phyloP scores from a whole-genome alignment of 208 protist species.

The Novymonas esmeraldas region DNA sequence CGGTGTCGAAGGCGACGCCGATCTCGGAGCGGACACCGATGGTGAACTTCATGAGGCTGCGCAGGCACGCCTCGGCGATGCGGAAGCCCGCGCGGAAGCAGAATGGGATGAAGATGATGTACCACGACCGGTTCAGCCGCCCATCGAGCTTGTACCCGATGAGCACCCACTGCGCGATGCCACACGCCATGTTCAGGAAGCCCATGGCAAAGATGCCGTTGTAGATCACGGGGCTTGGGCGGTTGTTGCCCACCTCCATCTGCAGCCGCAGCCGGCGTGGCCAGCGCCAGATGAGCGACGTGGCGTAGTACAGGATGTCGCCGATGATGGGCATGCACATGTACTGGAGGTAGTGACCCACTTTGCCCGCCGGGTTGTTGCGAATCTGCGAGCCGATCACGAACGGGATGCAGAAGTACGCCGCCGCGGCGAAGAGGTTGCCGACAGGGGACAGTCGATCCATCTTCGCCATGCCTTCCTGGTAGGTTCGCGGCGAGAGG shows the following conservation, averaged over 20 bases:
- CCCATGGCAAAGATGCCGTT: constrained; percentile 79
- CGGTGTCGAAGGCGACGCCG: constrained; percentile 79
- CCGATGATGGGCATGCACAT: constrained; percentile 74
- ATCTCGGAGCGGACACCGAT: constrained; percentile 61
- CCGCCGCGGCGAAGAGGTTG: constrained; percentile 68
- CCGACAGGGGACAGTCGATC: constrained; percentile 76
- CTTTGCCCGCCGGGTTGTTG: constrained; percentile 25
- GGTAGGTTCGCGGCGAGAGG: constrained; percentile 37
- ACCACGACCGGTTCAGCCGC: constrained; percentile 64
- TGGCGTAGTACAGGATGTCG: constrained; percentile 81
- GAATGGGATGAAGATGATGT: constrained; percentile 79
- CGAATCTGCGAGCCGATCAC: constrained; percentile 42
- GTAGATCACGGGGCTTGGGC: constrained; percentile 56
- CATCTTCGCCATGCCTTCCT: constrained; percentile 60
- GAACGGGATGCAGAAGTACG: constrained; percentile 73
- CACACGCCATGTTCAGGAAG: constrained; percentile 61
- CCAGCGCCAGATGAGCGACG: constrained; percentile 89
- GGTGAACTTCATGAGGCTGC: constrained; percentile 73
- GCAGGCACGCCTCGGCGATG: constrained; percentile 75
- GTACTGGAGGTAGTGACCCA: constrained; percentile 54
- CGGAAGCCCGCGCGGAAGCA: constrained; percentile 59
- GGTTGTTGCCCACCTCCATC: constrained; percentile 74
- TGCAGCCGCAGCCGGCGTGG: constrained; percentile 64
- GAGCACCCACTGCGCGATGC: constrained; percentile 79
- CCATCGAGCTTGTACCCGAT: constrained; percentile 73